Evolutionary conservation across 805 yeast species (phyloP).

Genomic region (Candida tibetensis): DNA sequence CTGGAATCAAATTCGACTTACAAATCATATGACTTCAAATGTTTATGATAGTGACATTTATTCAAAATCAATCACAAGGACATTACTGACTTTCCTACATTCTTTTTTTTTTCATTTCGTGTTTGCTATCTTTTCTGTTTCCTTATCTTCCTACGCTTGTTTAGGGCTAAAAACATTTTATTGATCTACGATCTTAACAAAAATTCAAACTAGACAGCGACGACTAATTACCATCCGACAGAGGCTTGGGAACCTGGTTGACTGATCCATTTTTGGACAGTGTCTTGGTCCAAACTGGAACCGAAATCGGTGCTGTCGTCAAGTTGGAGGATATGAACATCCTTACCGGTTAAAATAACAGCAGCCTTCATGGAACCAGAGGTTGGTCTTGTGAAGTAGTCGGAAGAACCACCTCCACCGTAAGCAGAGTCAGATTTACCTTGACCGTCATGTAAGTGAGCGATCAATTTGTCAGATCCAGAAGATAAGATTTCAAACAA

Average conservation of each 20-base stretch:
- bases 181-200: not conserved
- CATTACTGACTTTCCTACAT: no score
- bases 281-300: conserved; percentile 47
- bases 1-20: no score
- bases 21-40: no score
- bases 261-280: conserved; percentile 60
- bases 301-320: conserved; percentile 49
- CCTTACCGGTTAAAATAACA: conserved; percentile 62
- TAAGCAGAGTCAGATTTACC: conserved; percentile 50
- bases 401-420: conserved; percentile 87
- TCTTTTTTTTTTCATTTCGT: no score
- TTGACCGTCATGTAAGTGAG: conserved; percentile 84
- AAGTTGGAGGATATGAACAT: conserved; percentile 60
- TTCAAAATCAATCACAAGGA: no score
- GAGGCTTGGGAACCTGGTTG: conserved; percentile 49
- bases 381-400: conserved; percentile 87
- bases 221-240: conserved; percentile 14
- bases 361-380: conserved; percentile 81
- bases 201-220: not conserved
- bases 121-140: no score
- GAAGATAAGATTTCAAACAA: conserved; percentile 81
- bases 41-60: no score
- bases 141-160: not conserved
- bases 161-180: not conserved
- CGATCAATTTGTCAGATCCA: conserved; percentile 72